These are phyloP conservation scores for Fusarium pseudoanthophilum DNA, from an alignment of 2,329 filamentous ascomycete genomes.

Conservation along the genomic window DNA sequence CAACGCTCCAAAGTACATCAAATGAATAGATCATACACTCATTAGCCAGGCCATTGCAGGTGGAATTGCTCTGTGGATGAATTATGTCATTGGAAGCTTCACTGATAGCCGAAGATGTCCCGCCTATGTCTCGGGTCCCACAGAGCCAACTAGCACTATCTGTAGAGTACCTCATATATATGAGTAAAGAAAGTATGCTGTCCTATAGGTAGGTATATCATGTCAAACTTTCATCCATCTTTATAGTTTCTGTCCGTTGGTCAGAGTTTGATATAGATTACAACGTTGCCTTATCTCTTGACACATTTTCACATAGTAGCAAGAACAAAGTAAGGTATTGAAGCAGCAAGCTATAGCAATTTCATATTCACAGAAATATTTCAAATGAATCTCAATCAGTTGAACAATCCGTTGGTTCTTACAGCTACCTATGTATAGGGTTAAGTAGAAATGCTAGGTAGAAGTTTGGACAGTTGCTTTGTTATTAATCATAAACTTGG, in stretches of 20 bases:
- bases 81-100: conserved; percentile 28
- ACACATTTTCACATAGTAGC: background rate
- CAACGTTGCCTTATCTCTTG: too few species aligned
- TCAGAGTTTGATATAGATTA: too few species aligned
- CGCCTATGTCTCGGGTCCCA: background rate
- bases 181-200: too few species aligned
- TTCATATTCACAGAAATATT: too few species aligned
- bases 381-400: too few species aligned
- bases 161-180: background rate
- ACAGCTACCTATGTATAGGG: too few species aligned
- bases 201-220: too few species aligned
- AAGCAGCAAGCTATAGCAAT: too few species aligned
- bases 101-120: conserved; percentile 27
- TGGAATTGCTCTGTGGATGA: conserved; percentile 16
- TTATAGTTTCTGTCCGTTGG: too few species aligned
- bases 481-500: background rate
- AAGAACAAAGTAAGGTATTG: too few species aligned
- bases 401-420: too few species aligned
- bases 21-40: conserved; percentile 19
- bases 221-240: background rate
- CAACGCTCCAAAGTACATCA: background rate
- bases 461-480: background rate
- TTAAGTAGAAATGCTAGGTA: background rate
- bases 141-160: background rate
- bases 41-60: conserved; percentile 2